Base-by-base conservation (phyloP, 2,329 filamentous ascomycete species). In the Intubia oerlemansii region DNA sequence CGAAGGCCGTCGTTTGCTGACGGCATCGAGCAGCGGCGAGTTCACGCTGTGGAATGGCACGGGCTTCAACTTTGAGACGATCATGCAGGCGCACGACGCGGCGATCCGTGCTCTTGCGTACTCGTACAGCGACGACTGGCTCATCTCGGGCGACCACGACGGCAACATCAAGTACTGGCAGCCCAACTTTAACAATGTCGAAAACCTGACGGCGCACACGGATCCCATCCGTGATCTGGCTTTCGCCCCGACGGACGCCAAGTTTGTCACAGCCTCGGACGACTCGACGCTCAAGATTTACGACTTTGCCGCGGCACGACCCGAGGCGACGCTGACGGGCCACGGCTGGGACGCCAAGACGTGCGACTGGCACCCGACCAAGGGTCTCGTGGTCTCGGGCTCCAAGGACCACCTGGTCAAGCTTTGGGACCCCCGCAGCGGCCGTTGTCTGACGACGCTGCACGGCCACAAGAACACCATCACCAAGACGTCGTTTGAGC, bases 1-100 rank as follows among this genome's bases (percentile, higher is more conserved):
- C 6, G 88, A 98, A 50, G 88, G 88, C 17, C 73, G 88, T 35
- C 65, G 88, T 39, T 56, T 98, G 32, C 62, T 98, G 46, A 95
- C 88, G 0, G 88, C 82, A 14, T 91, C 84, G 0, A 91, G 82
- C 39, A 95, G 85, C 47, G 88, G 88, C 44, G 88, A 98, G 48
- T 98, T 98, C 44, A 98, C 90, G 22, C 54, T 98, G 4, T 98
- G 88, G 88, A 98, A 98, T 48, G 88, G 88, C 37, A 95, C 85
- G 24, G 85, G 82, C 15, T 98, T 98, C 64, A 95, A 98, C 50
- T 98, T 98, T 42, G 88, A 98, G 54, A 95, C 88, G 4, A 93
- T 98, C 17, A 93, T 93, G 78, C 84, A 92, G 57, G 85, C 85
- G 22, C 85, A 95, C 50, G 85, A 93, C 51, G 71, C 73, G 31